A percentile compares a stretch with the other conserved stretches of the same genome.
Conservation (phyloP, 2,329 filamentous ascomycete genomes). For the Cladobotryum mycophilum region DNA sequence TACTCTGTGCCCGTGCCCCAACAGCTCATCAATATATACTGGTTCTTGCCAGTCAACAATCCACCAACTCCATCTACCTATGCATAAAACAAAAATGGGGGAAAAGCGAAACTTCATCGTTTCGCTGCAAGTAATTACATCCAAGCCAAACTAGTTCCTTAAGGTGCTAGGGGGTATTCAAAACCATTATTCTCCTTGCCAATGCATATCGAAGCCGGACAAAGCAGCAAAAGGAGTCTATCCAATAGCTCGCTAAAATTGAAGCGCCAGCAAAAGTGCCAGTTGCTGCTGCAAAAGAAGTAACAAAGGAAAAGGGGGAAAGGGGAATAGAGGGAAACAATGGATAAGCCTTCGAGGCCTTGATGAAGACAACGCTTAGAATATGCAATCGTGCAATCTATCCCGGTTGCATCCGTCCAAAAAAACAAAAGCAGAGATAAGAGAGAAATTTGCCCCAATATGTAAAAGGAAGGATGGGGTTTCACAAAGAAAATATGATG, state of each 20-base stretch:
- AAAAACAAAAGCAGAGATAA: background rate
- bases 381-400: background rate
- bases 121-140: background rate
- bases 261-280: background rate
- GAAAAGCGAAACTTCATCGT: background rate
- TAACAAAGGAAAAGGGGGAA: background rate
- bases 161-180: background rate
- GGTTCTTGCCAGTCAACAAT: background rate
- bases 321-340: background rate
- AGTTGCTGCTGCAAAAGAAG: background rate
- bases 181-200: background rate
- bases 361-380: background rate
- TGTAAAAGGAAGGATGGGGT: no score
- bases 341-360: background rate
- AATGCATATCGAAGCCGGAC: background rate
- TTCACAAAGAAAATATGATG: no score
- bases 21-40: no score
- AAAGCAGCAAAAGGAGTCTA: background rate
- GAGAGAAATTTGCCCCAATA: no score
- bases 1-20: no score
- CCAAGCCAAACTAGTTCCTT: background rate
- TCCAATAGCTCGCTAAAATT: constrained; percentile 1
- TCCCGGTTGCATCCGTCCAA: background rate
- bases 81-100: no score
- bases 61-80: background rate